These are phyloP conservation scores for Tylopilus orsonianus DNA, from an alignment of 1,284 basidiomycete genomes.

Conservation along the genomic window DNA sequence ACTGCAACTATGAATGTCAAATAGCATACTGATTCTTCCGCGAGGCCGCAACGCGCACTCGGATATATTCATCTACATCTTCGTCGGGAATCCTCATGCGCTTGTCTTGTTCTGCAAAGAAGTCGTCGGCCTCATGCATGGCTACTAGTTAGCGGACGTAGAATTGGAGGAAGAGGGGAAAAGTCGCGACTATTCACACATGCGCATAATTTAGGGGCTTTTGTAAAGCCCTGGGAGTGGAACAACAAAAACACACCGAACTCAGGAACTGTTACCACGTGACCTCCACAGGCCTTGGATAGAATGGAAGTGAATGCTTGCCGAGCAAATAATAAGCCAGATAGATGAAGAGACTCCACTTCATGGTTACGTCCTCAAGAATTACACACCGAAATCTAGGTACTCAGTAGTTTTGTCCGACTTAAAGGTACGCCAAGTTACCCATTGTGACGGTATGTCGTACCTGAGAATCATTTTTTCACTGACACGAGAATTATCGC, in stretches of 20 bases:
- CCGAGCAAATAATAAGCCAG: too few species aligned
- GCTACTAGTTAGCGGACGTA: too few species aligned
- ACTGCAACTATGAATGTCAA: background rate
- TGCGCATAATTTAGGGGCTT: too few species aligned
- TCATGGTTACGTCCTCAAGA: too few species aligned
- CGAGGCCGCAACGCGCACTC: conserved; percentile 19
- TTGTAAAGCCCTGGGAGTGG: too few species aligned
- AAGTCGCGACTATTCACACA: too few species aligned
- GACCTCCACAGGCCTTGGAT: too few species aligned
- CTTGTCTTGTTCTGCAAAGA: conserved; percentile 53
- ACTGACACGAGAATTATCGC: conserved; percentile 3
- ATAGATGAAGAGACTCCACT: too few species aligned
- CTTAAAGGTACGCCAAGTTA: too few species aligned
- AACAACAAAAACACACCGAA: background rate
- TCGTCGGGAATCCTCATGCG: conserved; percentile 56
- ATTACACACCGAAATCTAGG: background rate
- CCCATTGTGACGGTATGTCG: conserved; percentile 5
- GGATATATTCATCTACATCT: conserved; percentile 38
- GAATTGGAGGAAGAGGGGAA: too few species aligned
- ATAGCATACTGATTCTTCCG: conserved; percentile 23
- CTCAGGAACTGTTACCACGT: conserved; percentile 11
- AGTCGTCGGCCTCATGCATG: conserved; percentile 39
- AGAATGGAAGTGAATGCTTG: too few species aligned
- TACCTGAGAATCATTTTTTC: conserved; percentile 23
- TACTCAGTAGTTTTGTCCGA: too few species aligned